phyloP scores from a whole-genome alignment of 441 rosid genomes.

The Arabidopsis lyrata region DNA sequence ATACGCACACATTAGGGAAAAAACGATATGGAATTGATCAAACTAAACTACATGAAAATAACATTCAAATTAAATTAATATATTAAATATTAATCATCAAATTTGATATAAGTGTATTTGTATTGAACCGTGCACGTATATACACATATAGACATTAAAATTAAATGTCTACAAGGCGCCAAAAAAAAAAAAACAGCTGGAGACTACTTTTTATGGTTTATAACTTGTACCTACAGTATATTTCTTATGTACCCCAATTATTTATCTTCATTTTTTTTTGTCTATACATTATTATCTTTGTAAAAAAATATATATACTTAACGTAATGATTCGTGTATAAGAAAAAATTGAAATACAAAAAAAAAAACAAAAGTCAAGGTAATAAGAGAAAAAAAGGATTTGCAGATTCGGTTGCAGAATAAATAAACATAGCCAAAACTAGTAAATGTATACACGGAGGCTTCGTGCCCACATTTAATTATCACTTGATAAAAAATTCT shows the following conservation, averaged over 20 bases:
- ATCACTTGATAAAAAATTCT: neutral
- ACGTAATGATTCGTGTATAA: too few species aligned
- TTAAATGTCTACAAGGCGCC: conserved; percentile 21
- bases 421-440: neutral
- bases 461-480: neutral
- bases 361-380: too few species aligned
- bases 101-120: neutral
- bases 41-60: neutral
- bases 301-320: neutral
- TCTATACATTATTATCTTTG: neutral
- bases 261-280: neutral
- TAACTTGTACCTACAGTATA: conserved; percentile 36
- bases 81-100: neutral
- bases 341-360: too few species aligned
- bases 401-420: neutral
- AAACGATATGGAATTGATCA: conserved; percentile 6
- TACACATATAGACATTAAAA: neutral
- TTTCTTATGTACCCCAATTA: conserved; percentile 10
- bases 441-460: neutral
- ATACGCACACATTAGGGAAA: too few species aligned
- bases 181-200: conserved; percentile 28
- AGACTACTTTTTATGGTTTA: conserved; percentile 8
- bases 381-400: too few species aligned
- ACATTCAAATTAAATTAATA: neutral
- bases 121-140: neutral